phyloP scores from a whole-genome alignment of 305 asterid genomes.

The Fraxinus albicans region DNA sequence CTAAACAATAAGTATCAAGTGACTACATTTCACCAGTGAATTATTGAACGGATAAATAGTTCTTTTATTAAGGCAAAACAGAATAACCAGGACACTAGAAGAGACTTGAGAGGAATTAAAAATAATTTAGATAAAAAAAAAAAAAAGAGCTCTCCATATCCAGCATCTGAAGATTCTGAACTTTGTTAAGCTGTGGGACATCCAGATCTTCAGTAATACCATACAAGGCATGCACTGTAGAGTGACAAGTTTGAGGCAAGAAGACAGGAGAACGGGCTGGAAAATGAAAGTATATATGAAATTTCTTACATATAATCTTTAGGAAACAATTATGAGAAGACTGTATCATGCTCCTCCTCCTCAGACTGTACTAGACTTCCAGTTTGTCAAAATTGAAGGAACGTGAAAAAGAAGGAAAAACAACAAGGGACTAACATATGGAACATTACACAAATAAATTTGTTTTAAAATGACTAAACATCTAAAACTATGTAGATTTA shows the following conservation, averaged over 20 bases:
- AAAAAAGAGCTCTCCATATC: not conserved
- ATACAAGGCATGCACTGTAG: not conserved
- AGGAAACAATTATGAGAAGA: not conserved
- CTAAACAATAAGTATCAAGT: not conserved
- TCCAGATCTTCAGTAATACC: not conserved
- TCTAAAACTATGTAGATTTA: not conserved
- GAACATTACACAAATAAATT: constrained; percentile 4
- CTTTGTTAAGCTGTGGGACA: not conserved
- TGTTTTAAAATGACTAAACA: not conserved
- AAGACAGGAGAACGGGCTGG: not conserved
- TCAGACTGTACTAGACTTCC: not conserved
- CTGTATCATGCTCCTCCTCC: not conserved
- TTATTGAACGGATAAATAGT: not conserved
- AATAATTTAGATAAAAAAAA: not conserved
- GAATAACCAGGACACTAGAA: not conserved
- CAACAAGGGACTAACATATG: not conserved
- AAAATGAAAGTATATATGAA: not conserved
- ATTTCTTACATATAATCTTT: not conserved
- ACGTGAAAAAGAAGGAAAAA: not conserved
- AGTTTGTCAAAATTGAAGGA: not conserved
- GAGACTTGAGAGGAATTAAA: not conserved
- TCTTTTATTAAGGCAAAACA: not conserved
- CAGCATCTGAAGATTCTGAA: not conserved
- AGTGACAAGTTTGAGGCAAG: not conserved
- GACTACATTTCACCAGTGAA: not conserved